Percentiles rank a stretch among this genome's conserved stretches.
phyloP scores from a whole-genome alignment of 208 protist genomes.

The Zelonia costaricensis region DNA sequence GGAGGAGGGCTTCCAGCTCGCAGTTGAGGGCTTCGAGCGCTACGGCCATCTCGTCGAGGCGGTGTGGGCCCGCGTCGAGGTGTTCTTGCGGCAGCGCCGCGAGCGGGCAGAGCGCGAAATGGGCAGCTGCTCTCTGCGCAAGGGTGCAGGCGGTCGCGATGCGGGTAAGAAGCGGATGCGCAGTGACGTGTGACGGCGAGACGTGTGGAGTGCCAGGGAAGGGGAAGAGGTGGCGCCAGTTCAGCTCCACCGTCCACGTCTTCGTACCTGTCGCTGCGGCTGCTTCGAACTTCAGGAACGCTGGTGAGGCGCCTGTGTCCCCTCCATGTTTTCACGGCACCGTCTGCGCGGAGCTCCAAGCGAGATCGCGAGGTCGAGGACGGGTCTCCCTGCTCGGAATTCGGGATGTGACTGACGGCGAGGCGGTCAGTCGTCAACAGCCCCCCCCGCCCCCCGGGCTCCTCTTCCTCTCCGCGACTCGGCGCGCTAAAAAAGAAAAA shows the following conservation, averaged over 20 bases:
- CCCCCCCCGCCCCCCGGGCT: background rate
- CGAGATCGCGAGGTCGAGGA: too few species aligned
- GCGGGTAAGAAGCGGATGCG: conserved; percentile 10
- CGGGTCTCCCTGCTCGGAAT: too few species aligned
- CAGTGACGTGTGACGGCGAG: background rate
- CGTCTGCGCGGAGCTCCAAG: too few species aligned
- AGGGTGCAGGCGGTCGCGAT: background rate
- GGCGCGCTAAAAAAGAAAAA: too few species aligned
- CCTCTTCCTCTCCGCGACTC: background rate
- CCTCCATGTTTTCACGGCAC: too few species aligned
- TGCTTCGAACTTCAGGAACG: too few species aligned
- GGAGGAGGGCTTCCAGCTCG: conserved; percentile 53
- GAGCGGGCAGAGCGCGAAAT: conserved; percentile 44
- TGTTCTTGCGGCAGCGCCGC: conserved; percentile 41
- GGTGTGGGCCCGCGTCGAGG: conserved; percentile 39
- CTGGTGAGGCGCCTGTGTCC: too few species aligned
- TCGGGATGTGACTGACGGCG: too few species aligned
- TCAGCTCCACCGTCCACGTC: background rate
- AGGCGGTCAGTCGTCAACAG: background rate
- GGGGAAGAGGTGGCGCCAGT: background rate
- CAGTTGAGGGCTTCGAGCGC: conserved; percentile 39
- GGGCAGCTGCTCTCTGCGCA: background rate
- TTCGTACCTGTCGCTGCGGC: background rate
- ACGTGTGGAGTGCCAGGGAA: too few species aligned
- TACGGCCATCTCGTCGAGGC: conserved; percentile 38